These are phyloP conservation scores for Phellopilus nigrolimitatus DNA, from an alignment of 1,284 basidiomycete genomes.

Conservation along the genomic window DNA sequence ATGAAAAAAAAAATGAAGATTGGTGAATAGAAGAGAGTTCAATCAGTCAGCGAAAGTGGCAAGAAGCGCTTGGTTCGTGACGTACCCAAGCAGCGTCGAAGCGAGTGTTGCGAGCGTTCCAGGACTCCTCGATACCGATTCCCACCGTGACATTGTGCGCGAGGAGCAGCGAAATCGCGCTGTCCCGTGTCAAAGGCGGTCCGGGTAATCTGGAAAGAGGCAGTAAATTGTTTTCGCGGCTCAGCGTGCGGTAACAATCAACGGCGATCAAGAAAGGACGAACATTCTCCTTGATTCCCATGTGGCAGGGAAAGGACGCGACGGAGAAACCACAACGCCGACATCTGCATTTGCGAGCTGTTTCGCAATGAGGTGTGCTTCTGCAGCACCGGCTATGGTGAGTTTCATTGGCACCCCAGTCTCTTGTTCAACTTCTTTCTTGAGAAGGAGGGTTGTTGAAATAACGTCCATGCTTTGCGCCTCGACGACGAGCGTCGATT, in stretches of 20 bases:
- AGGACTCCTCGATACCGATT: constrained; percentile 44
- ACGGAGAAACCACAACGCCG: constrained; percentile 47
- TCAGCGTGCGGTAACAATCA: background rate
- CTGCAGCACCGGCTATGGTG: constrained; percentile 36
- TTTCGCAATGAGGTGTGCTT: constrained; percentile 40
- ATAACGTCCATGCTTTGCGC: constrained; percentile 46
- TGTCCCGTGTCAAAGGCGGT: constrained; percentile 47
- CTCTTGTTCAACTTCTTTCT: constrained; percentile 31
- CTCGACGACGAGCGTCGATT: constrained; percentile 48
- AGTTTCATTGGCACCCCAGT: constrained; percentile 23
- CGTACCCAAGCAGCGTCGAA: constrained; percentile 53
- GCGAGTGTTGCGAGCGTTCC: constrained; percentile 45
- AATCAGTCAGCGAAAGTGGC: background rate
- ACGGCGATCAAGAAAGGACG: constrained; percentile 16
- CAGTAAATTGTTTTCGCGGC: background rate
- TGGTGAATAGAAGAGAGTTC: background rate
- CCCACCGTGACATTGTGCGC: constrained; percentile 49
- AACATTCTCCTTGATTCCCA: constrained; percentile 48
- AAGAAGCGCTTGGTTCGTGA: background rate
- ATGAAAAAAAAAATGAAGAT: background rate
- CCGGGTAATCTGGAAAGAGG: constrained; percentile 51
- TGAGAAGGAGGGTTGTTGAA: constrained; percentile 42
- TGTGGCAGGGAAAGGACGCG: constrained; percentile 44
- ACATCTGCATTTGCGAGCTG: constrained; percentile 41
- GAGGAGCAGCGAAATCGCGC: constrained; percentile 42